These are phyloP conservation scores for Suillus subaureus DNA, from an alignment of 768 basidiomycete genomes.

Conservation along the genomic window DNA sequence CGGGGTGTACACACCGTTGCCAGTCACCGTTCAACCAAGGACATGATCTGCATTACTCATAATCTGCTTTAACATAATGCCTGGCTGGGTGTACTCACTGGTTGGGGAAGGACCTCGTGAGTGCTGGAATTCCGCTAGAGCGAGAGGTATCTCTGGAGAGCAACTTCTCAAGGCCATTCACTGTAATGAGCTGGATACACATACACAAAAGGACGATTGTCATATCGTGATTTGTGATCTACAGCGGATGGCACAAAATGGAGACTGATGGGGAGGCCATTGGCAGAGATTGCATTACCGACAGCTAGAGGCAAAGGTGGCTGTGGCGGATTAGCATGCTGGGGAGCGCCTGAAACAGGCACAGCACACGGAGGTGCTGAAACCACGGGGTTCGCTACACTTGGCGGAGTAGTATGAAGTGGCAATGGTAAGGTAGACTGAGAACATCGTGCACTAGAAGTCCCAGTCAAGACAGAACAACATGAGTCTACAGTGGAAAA, in stretches of 20 bases:
- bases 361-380: neutral
- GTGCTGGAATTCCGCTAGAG: neutral
- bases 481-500: neutral
- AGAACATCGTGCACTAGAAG: neutral
- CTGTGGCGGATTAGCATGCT: neutral
- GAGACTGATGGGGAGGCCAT: neutral
- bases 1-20: conserved; percentile 41
- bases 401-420: neutral
- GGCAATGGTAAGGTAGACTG: neutral
- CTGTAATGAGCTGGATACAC: neutral
- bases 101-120: neutral
- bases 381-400: too few species aligned
- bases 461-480: too few species aligned
- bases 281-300: neutral
- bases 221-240: neutral
- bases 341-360: neutral
- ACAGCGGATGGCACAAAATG: neutral
- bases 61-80: neutral
- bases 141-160: neutral
- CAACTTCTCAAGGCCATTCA: neutral
- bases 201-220: neutral
- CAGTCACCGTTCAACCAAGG: neutral
- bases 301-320: neutral
- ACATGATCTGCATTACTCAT: neutral
- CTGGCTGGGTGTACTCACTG: neutral